A percentile compares a stretch with the other conserved stretches of the same genome.
Evolutionary conservation across 2,329 filamentous ascomycete genomes (phyloP).

Genomic region (Trichoderma sp.): DNA sequence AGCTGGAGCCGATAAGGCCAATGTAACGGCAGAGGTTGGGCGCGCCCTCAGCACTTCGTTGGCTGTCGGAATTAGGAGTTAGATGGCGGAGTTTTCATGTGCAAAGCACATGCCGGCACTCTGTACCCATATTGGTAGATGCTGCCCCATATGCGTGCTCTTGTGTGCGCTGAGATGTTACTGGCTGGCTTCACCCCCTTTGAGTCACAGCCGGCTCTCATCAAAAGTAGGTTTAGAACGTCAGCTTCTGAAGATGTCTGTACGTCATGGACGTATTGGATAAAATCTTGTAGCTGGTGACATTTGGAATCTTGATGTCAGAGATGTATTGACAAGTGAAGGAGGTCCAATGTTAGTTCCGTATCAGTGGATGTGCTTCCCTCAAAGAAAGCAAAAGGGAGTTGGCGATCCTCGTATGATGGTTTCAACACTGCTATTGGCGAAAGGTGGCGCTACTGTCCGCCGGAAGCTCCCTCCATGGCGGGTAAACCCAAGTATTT

Average conservation of each 20-base stretch:
- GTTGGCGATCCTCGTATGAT: neutral
- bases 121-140: neutral
- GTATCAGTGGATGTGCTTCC: neutral
- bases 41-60: neutral
- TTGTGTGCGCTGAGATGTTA: neutral
- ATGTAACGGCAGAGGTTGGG: neutral
- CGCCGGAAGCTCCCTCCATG: neutral
- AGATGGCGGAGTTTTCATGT: neutral
- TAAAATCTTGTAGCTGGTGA: neutral
- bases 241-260: neutral
- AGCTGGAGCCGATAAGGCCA: neutral
- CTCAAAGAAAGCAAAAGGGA: neutral
- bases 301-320: neutral
- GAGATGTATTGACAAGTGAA: neutral
- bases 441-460: neutral
- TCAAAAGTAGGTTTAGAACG: neutral
- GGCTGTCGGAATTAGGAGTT: slow-evolving; percentile 4
- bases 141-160: neutral
- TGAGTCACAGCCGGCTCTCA: neutral
- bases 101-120: neutral
- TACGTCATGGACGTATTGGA: neutral
- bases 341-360: neutral
- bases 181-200: neutral
- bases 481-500: neutral
- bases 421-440: neutral